Evolutionary conservation across 768 basidiomycete genomes (phyloP), one percentile per base, ranked within the genome.

Genomic region (Hirschioporus abietinus): DNA sequence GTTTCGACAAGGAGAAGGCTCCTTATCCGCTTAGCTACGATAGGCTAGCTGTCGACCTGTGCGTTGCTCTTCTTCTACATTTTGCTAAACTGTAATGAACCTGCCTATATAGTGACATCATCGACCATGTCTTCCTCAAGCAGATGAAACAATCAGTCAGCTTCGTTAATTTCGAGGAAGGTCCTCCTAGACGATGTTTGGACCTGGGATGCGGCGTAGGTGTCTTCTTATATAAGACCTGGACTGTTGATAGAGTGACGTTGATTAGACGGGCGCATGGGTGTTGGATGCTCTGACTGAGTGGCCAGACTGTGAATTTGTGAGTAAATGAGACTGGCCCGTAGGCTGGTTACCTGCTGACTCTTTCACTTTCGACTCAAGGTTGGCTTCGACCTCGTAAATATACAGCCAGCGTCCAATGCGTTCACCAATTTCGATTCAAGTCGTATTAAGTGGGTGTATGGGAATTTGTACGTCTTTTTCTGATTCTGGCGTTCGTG

Each of bases 301-400:
- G 71, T 92, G 90, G 89, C 82, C 83, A 17, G 75, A 83, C 23
- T 86, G 86, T 70, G 77, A 85, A 66, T 87, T 91, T 68, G 89
- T 90, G 74, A 66, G 88, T 78, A 60, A 35, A 4, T 20, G 15
- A 36, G 12, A 17, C 52, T 42, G 20, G 12, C 12, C n/a, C 26
- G 18, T 27, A 4, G 52, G n/a, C 36, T 18, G 35, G 30, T 63
- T 17, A 17, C 23, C 23, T 35, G 17, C 6, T 24, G 24, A 34
- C 27, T 26, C 24, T 63, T n/a, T 15, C n/a, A 36, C n/a, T 3
- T 25, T 57, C 57, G 7, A 23, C 35, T 67, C 20, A 64, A 92
- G 90, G 85, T 93, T 67, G 91, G 91, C 58, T 90, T 91, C 72
- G 91, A 93, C 76, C 79, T 93, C 61, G 88, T 91, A 57, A 87